Evolutionary conservation across 2,329 filamentous ascomycete species (phyloP).

Genomic region (Hypoxylon sp.): DNA sequence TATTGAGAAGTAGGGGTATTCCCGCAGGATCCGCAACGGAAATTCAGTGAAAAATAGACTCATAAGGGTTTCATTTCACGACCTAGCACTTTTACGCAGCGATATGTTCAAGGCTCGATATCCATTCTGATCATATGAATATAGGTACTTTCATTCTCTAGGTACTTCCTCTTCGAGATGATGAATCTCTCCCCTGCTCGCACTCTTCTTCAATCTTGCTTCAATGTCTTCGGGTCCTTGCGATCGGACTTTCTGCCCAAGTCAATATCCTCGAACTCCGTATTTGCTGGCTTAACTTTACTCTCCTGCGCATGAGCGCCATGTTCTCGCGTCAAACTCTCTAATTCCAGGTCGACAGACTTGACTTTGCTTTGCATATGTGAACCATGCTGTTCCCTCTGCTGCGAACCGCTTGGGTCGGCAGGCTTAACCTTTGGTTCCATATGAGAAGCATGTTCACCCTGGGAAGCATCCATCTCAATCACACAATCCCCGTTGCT

Average conservation of each 20-base stretch:
- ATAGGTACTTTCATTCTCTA: constrained; percentile 26
- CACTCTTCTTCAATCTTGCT: constrained; percentile 30
- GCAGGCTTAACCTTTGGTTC: constrained; percentile 34
- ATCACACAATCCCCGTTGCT: constrained; percentile 38
- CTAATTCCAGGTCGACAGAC: constrained; percentile 10
- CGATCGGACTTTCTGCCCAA: constrained; percentile 28
- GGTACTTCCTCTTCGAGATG: constrained; percentile 5
- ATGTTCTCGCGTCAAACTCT: constrained; percentile 15
- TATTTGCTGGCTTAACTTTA: constrained; percentile 37
- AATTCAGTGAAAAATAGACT: constrained; percentile 1
- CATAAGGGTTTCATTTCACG: neutral
- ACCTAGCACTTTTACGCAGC: neutral
- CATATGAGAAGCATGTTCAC: constrained; percentile 19
- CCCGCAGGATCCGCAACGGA: constrained; percentile 1
- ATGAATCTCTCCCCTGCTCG: neutral
- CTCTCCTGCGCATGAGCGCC: constrained; percentile 32
- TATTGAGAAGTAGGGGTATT: constrained; percentile 10
- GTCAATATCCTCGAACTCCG: constrained; percentile 34
- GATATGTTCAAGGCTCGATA: constrained; percentile 8
- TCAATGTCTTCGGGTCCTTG: constrained; percentile 31
- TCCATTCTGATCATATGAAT: constrained; percentile 25
- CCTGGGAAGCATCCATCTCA: constrained; percentile 27
- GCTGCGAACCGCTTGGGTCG: constrained; percentile 19
- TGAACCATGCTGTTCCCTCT: constrained; percentile 30
- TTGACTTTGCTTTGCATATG: constrained; percentile 26